Base-by-base conservation (phyloP, 2,329 filamentous ascomycete genomes). In the Botrytis aclada region DNA sequence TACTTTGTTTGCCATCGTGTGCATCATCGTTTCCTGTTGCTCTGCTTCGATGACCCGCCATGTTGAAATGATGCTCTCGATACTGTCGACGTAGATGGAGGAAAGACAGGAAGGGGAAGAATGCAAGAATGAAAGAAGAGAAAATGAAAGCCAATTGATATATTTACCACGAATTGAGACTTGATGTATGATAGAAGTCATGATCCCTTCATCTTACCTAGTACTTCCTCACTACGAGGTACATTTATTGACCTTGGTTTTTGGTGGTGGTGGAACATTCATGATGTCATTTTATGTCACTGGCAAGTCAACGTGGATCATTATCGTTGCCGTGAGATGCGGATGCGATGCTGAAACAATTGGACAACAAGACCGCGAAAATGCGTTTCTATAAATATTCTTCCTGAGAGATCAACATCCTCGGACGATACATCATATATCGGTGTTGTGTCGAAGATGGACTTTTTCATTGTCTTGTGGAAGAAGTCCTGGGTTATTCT, bases 31-130 rank as follows among this genome's bases (percentile, higher is more conserved):
- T 67, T 3, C 64, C 64, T 4, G 45, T 56, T 16, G 64, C 6
- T n/a, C 64, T 39, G 20, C 37, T 67, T n/a, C 67, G n/a, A 47
- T 62, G 67, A 25, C 67, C 67, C 45, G 29, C 54, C 67, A 70
- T 70, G 12, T 12, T 62, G 51, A 47, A 61, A 60, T 58, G 34
- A 63, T n/a, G 39, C 16, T 60, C 34, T 61, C n/a, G 62, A 32
- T 3, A 41, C 8, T 2, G 16, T 20, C n/a, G 20, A 51, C 10
- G 22, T 18, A 54, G 64, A 39, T 29, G 37, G 4, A 29, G 25
- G 34, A 37, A 29, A 54, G 18, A 41, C 2, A 32, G 9, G 58
- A 14, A 54, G 37, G 0, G 1, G 14, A 39, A 29, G 9, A 54
- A 47, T 9, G 20, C 34, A n/a, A 14, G 16, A 29, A 9, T 39